phyloP scores from a whole-genome alignment of 2,329 filamentous ascomycete species.

The Fusarium keratoplasticum region DNA sequence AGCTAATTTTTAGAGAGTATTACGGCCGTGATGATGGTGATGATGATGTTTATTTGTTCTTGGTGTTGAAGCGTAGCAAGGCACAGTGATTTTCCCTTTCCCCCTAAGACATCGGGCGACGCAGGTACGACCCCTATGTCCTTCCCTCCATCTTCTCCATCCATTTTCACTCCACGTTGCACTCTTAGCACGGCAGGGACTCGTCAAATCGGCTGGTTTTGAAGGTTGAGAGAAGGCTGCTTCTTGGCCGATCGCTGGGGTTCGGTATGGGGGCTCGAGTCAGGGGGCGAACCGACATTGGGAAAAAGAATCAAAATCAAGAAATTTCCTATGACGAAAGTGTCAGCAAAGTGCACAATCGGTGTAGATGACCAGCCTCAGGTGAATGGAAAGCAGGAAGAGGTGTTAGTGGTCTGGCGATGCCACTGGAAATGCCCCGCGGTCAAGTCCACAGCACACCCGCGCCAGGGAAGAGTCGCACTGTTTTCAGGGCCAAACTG shows the following conservation, averaged over 20 bases:
- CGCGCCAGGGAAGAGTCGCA: background rate
- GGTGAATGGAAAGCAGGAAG: background rate
- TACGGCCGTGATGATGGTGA: background rate
- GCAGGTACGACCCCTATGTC: background rate
- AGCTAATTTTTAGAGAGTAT: background rate
- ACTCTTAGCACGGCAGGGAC: background rate
- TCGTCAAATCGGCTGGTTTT: background rate
- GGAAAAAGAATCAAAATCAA: background rate
- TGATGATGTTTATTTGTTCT: background rate
- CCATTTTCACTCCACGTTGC: background rate
- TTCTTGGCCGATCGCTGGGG: background rate
- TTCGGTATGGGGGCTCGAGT: background rate
- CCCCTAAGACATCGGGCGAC: background rate
- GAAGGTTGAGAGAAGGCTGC: background rate
- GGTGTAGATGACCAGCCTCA: no score
- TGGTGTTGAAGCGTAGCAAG: background rate
- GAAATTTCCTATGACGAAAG: background rate
- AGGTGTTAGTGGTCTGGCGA: background rate
- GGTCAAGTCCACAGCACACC: background rate
- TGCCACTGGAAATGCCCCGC: background rate
- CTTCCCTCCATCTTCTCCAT: background rate
- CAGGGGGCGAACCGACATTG: background rate
- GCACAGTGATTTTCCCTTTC: background rate
- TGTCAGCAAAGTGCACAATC: background rate
- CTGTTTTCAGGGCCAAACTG: background rate